Evolutionary conservation across 140 eudicot species (phyloP).

Genomic region (Erigeron philadelphicus): DNA sequence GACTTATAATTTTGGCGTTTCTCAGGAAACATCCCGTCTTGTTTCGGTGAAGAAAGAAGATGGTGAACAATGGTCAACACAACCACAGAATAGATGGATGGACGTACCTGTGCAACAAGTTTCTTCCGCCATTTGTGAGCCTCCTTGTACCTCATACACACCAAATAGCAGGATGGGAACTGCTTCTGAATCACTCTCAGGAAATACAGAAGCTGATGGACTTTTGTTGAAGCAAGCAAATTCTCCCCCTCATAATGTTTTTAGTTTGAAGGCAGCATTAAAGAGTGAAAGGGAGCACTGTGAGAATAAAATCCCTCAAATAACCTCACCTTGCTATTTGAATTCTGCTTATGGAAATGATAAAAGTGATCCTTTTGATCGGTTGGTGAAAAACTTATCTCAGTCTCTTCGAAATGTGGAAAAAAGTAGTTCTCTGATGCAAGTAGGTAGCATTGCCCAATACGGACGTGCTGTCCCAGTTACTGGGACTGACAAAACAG

Average conservation of each 20-base stretch:
- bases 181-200: too few relatives aligned
- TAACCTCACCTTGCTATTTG: conserved; percentile 21
- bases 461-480: neutral
- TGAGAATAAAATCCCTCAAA: conserved; percentile 28
- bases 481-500: conserved; percentile 13
- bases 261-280: conserved; percentile 17
- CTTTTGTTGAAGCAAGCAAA: conserved; percentile 29
- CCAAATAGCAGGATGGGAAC: too few relatives aligned
- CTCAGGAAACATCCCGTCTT: conserved; percentile 10
- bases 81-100: conserved; percentile 23
- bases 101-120: conserved; percentile 33
- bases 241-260: conserved; percentile 14
- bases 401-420: conserved; percentile 19
- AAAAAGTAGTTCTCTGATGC: conserved; percentile 27
- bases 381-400: conserved; percentile 10
- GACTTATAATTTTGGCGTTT: neutral
- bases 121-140: conserved; percentile 20
- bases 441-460: conserved; percentile 26
- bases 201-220: neutral
- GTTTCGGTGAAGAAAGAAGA: conserved; percentile 27
- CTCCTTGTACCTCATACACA: too few relatives aligned
- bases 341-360: conserved; percentile 24
- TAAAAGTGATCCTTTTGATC: conserved; percentile 17
- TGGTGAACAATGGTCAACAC: conserved; percentile 26
- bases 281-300: conserved; percentile 27